phyloP scores from a whole-genome alignment of 805 yeast genomes.

The Zygosaccharomyces bailii region DNA sequence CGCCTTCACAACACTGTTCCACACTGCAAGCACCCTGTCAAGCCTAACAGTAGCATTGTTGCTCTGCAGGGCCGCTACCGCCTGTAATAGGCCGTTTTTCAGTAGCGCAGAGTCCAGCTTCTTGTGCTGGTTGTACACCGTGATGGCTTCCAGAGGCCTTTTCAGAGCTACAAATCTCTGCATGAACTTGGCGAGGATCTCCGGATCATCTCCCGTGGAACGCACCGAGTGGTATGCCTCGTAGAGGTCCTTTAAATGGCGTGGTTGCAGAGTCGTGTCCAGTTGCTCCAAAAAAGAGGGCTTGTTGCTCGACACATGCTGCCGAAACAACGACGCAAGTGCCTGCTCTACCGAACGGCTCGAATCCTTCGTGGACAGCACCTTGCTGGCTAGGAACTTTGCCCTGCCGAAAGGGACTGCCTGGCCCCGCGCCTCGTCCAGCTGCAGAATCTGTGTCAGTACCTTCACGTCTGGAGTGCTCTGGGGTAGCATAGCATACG shows the following conservation, averaged over 20 bases:
- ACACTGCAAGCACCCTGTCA: conserved; percentile 31
- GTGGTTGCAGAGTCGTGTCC: conserved; percentile 14
- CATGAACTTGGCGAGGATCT: conserved; percentile 26
- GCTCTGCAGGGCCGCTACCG: conserved; percentile 25
- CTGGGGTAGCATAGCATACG: conserved; percentile 27
- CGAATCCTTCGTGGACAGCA: background rate
- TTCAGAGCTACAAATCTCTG: conserved; percentile 19
- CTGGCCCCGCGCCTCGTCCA: conserved; percentile 13
- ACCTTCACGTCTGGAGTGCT: conserved; percentile 21
- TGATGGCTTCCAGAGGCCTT: conserved; percentile 22
- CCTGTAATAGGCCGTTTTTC: conserved; percentile 23
- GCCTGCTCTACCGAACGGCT: background rate
- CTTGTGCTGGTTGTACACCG: conserved; percentile 23
- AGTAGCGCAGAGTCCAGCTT: conserved; percentile 13
- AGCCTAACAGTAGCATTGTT: conserved; percentile 10
- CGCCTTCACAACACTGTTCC: conserved; percentile 30
- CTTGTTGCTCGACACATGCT: conserved; percentile 13
- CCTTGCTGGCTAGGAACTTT: conserved; percentile 3
- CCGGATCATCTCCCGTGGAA: conserved; percentile 13
- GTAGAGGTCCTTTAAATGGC: conserved; percentile 17
- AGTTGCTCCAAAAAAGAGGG: conserved; percentile 14
- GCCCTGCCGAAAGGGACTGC: conserved; percentile 17
- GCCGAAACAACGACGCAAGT: conserved; percentile 13
- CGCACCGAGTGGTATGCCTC: conserved; percentile 10
- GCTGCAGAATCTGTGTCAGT: conserved; percentile 26